Evolutionary conservation across 306 rosid genomes (phyloP).

Genomic region (Cyclanthera cordifolia): DNA sequence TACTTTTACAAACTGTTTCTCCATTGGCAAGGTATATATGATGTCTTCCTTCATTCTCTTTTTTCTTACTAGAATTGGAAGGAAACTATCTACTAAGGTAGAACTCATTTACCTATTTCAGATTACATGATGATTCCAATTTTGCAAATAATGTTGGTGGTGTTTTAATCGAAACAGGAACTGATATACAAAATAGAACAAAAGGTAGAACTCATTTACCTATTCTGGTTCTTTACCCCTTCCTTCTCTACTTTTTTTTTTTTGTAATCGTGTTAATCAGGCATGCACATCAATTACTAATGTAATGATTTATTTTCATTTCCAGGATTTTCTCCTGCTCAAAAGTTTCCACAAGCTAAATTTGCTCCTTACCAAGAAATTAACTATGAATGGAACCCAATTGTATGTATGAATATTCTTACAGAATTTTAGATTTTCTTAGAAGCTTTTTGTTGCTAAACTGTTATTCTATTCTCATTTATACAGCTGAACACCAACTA

Average conservation of each 20-base stretch:
- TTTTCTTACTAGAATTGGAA: background rate
- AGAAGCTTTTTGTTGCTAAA: background rate
- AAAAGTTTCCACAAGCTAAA: constrained; percentile 70
- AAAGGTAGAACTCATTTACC: constrained; percentile 27
- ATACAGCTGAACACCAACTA: background rate
- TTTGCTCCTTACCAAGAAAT: constrained; percentile 52
- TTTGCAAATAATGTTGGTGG: constrained; percentile 52
- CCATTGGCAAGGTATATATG: background rate
- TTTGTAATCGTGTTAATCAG: background rate
- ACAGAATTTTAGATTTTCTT: background rate
- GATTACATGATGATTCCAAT: constrained; percentile 41
- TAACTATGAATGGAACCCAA: constrained; percentile 75
- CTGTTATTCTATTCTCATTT: constrained; percentile 16
- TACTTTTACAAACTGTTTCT: background rate
- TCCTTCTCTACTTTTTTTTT: constrained; percentile 2
- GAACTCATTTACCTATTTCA: constrained; percentile 25
- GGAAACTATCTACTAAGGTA: constrained; percentile 2
- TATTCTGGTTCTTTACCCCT: background rate
- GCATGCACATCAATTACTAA: constrained; percentile 16
- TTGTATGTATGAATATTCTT: constrained; percentile 30
- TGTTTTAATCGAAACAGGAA: constrained; percentile 46
- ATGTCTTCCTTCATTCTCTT: background rate
- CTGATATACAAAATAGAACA: constrained; percentile 24
- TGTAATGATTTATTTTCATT: constrained; percentile 16
- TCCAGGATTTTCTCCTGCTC: constrained; percentile 79